A percentile compares a stretch with the other conserved stretches of the same genome.
Conservation (phyloP, 495 filamentous ascomycete species). For the Astrothelium macrocarpum region DNA sequence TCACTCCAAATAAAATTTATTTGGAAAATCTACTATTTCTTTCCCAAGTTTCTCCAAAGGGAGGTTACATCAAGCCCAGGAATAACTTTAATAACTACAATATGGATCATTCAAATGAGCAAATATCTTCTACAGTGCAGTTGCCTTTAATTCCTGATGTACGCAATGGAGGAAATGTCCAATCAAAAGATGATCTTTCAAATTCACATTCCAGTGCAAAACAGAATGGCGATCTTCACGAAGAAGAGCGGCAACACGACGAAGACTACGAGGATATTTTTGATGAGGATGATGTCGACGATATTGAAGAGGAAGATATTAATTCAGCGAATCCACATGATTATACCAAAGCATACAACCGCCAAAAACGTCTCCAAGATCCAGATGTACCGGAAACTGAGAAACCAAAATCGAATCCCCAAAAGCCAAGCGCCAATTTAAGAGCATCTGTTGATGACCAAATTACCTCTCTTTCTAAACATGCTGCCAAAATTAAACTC, state of each 20-base stretch:
- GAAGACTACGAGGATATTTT: conserved; percentile 52
- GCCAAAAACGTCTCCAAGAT: conserved; percentile 57
- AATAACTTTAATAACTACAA: too few relatives aligned
- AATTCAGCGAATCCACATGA: conserved; percentile 52
- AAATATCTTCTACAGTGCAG: background rate
- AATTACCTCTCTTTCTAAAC: conserved; percentile 67
- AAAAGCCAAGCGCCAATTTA: conserved; percentile 76
- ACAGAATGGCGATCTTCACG: background rate
- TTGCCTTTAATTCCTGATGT: background rate
- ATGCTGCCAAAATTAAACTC: conserved; percentile 82
- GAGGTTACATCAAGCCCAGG: too few relatives aligned
- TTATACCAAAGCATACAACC: conserved; percentile 85
- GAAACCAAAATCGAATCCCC: conserved; percentile 65
- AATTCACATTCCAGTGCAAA: background rate
- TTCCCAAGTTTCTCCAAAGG: background rate
- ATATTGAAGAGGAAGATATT: conserved; percentile 46
- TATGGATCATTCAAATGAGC: background rate
- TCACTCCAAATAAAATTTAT: background rate
- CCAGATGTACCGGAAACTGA: conserved; percentile 44
- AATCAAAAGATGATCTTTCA: background rate
- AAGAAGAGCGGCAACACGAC: conserved; percentile 38
- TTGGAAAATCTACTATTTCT: too few relatives aligned
- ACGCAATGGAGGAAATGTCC: background rate
- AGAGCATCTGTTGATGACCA: conserved; percentile 75
- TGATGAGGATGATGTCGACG: conserved; percentile 45